These are phyloP conservation scores for Gossypium turneri DNA, from an alignment of 345 rosid species.

Conservation along the genomic window DNA sequence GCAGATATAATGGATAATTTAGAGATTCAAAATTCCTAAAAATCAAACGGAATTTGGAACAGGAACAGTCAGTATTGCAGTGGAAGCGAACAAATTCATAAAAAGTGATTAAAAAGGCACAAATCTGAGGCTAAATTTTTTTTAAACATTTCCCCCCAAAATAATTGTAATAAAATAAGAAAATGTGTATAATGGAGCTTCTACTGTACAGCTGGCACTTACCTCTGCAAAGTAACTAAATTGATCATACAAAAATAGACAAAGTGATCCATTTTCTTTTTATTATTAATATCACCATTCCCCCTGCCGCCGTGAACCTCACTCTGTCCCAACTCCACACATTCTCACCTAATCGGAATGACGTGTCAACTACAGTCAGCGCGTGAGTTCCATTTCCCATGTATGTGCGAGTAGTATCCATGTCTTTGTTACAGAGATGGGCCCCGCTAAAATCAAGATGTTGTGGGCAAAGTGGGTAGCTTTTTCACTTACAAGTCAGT, in stretches of 20 bases:
- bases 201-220: slow-evolving; percentile 35
- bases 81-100: neutral
- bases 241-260: neutral
- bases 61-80: neutral
- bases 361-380: neutral
- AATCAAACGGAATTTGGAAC: neutral
- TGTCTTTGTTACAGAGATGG: neutral
- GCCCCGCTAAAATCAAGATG: slow-evolving; percentile 15
- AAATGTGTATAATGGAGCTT: neutral
- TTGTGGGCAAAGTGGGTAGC: slow-evolving; percentile 18
- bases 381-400: neutral
- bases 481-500: slow-evolving; percentile 25
- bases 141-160: neutral
- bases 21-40: no score
- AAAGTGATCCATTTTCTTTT: neutral
- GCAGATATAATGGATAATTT: no score
- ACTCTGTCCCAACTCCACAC: neutral
- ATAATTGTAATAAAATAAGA: neutral
- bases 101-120: slow-evolving; percentile 2
- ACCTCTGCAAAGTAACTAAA: slow-evolving; percentile 16
- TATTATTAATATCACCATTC: neutral
- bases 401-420: neutral
- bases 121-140: neutral
- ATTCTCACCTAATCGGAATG: neutral
- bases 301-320: neutral